These are phyloP conservation scores for Crithidia bombi DNA, from an alignment of 208 protist species.

Conservation along the genomic window DNA sequence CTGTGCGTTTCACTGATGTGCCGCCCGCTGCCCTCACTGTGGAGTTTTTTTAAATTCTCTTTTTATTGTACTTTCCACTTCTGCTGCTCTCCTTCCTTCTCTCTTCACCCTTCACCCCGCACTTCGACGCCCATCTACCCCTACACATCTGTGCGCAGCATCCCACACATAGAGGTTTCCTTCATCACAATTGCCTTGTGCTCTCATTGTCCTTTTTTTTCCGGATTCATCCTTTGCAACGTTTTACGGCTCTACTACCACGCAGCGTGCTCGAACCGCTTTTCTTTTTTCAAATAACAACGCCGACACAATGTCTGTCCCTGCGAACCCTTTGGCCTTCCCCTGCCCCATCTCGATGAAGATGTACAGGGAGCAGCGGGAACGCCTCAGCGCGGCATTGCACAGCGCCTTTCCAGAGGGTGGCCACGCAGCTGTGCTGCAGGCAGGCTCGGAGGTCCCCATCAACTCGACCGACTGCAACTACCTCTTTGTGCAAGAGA, in stretches of 20 bases:
- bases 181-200: background rate
- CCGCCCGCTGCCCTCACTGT: too few species aligned
- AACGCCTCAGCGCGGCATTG: constrained; percentile 64
- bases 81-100: too few species aligned
- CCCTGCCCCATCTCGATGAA: constrained; percentile 68
- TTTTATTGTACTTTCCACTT: too few species aligned
- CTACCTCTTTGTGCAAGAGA: constrained; percentile 94
- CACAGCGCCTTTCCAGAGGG: constrained; percentile 41
- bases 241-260: too few species aligned
- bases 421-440: constrained; percentile 77
- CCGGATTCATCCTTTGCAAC: background rate
- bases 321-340: constrained; percentile 48
- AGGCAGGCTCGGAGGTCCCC: constrained; percentile 80
- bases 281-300: background rate
- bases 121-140: too few species aligned
- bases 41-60: too few species aligned
- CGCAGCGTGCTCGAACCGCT: background rate
- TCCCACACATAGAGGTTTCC: too few species aligned
- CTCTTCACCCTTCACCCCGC: too few species aligned
- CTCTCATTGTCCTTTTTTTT: background rate
- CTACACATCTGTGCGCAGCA: too few species aligned
- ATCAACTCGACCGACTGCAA: constrained; percentile 90
- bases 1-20: too few species aligned
- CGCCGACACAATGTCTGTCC: constrained; percentile 13
- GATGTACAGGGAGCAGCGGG: constrained; percentile 90